Conservation (phyloP, 2,329 filamentous ascomycete genomes). For the Metarhizium brunneum region DNA sequence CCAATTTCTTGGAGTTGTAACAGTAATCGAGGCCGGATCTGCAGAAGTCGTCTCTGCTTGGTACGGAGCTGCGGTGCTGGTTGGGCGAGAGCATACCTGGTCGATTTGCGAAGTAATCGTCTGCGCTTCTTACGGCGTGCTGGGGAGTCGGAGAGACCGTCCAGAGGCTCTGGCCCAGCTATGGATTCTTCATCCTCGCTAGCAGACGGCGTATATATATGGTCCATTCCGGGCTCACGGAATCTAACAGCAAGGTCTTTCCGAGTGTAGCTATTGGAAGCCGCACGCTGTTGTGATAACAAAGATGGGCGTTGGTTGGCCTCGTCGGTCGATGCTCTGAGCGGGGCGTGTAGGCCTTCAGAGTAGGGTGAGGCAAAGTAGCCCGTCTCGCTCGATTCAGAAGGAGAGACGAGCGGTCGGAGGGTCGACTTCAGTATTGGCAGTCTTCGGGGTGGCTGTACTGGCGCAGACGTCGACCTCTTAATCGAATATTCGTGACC, state of each 20-base stretch:
- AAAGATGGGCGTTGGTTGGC: background rate
- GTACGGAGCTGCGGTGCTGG: conserved; percentile 50
- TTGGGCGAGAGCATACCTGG: conserved; percentile 58
- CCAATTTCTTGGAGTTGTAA: conserved; percentile 63
- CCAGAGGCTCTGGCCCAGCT: conserved; percentile 34
- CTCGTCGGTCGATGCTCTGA: conserved; percentile 3
- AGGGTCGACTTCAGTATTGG: conserved; percentile 34
- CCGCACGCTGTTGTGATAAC: conserved; percentile 18
- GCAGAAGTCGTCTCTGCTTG: conserved; percentile 56
- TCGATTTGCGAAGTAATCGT: conserved; percentile 44
- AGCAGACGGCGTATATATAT: conserved; percentile 17
- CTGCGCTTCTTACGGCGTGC: conserved; percentile 30
- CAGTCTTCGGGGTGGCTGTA: conserved; percentile 25
- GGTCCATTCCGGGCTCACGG: conserved; percentile 24
- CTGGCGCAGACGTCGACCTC: conserved; percentile 16
- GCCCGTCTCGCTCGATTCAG: conserved; percentile 11
- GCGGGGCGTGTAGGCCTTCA: background rate
- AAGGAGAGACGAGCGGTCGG: conserved; percentile 22
- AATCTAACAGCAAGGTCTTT: conserved; percentile 39
- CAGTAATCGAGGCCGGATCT: conserved; percentile 58
- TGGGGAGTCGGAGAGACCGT: conserved; percentile 33
- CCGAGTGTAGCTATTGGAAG: conserved; percentile 28
- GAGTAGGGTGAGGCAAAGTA: conserved; percentile 1
- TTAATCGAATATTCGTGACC: conserved; percentile 48
- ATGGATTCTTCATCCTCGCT: conserved; percentile 41